A percentile compares a stretch with the other conserved stretches of the same genome.
phyloP scores from a whole-genome alignment of 2,329 filamentous ascomycete genomes.

The Fusarium acutatum region DNA sequence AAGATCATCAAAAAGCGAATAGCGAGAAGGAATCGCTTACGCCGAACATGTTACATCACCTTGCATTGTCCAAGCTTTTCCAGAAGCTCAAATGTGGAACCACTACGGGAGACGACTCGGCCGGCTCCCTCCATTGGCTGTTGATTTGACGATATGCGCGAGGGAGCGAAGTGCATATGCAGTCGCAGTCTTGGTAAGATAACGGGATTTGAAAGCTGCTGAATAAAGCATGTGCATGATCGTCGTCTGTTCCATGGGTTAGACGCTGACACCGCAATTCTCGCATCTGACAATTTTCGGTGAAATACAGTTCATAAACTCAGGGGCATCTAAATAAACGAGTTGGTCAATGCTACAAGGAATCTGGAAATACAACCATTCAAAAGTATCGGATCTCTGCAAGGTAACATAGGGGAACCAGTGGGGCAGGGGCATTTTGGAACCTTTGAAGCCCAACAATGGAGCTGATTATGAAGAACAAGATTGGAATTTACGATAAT shows the following conservation, averaged over 20 bases:
- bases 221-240: not conserved
- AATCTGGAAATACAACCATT: not conserved
- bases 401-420: conserved; percentile 3
- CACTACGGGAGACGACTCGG: conserved; percentile 27
- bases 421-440: conserved; percentile 11
- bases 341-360: not conserved
- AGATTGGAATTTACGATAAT: not conserved
- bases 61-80: conserved; percentile 33
- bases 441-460: conserved; percentile 35
- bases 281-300: not conserved
- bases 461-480: conserved; percentile 1
- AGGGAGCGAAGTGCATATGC: not conserved
- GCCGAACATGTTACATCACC: conserved; percentile 38
- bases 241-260: not conserved
- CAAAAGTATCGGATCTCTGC: conserved; percentile 9
- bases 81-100: conserved; percentile 5
- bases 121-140: conserved; percentile 16
- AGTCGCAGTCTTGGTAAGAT: not conserved
- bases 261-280: not conserved
- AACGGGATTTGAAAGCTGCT: not conserved
- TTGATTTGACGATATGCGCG: not conserved
- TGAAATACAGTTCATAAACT: not conserved
- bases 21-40: conserved; percentile 16
- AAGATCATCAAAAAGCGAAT: not conserved
- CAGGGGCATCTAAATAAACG: conserved; percentile 14